These are phyloP conservation scores for Sanghuangporus weigelae DNA, from an alignment of 1,284 basidiomycete genomes.

Conservation along the genomic window DNA sequence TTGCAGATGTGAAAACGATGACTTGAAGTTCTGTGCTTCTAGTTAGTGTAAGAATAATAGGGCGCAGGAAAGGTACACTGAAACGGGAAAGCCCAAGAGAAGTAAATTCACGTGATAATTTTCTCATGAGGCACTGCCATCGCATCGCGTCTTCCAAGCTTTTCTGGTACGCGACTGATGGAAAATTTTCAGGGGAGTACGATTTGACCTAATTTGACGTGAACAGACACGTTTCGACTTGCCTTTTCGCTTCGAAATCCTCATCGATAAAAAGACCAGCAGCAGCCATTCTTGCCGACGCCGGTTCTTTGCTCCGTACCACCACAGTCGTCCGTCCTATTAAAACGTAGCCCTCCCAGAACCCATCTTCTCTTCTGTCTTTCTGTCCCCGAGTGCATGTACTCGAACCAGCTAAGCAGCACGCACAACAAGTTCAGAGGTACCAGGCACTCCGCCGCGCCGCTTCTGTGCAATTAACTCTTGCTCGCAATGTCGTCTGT, in stretches of 20 bases:
- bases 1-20: neutral
- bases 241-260: neutral
- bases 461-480: conserved; percentile 48
- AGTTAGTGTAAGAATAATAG: neutral
- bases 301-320: neutral
- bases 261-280: neutral
- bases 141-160: neutral
- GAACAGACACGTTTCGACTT: conserved; percentile 4
- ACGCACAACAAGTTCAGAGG: conserved; percentile 77
- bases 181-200: neutral
- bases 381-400: conserved; percentile 55
- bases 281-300: neutral
- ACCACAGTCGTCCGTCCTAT: neutral
- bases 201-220: neutral
- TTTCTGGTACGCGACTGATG: conserved; percentile 1
- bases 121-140: neutral
- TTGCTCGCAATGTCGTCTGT: conserved; percentile 20
- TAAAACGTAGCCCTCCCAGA: neutral
- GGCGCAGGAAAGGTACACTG: neutral
- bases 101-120: neutral
- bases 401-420: conserved; percentile 80
- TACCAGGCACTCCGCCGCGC: conserved; percentile 62
- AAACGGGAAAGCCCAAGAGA: neutral
- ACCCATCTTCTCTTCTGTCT: neutral
- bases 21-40: neutral